Evolutionary conservation across 257 asterid genomes (phyloP), one percentile per base, ranked within the genome.

Genomic region (Ajuga chamaepitys): DNA sequence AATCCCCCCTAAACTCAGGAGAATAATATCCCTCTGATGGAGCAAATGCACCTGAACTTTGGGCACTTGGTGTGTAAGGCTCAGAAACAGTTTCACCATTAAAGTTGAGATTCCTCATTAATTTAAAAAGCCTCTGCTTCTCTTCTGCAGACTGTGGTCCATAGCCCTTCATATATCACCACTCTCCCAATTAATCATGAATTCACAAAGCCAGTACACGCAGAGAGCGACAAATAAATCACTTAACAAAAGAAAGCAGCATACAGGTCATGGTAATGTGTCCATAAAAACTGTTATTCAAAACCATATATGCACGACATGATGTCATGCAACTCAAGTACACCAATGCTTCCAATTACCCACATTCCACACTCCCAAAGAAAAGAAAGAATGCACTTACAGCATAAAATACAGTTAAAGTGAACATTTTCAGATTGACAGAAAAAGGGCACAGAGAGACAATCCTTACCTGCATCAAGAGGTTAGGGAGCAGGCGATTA

Each of bases 141-240:
- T 94, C 97, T 71, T 94, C 97, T 9, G 89, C 88, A 53, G 99
- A 90, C 69, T 94, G 99, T n/a, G 93, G 89, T 70, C 95, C 99
- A 62, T 88, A 86, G 47, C 96, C 95, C 96, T 87, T 77, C 86
- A 76, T 48, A 65, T 68, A 73, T 70, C 52, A 67, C 26, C 66
- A 71, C 32, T 71, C 37, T 67, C 26, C 58, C 56, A 73, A 53
- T 78, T 59, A 71, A 44, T 73, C 56, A 73, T 46, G 54, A 12
- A 58, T 32, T 60, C 63, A 71, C 63, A 60, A 45, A 10, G 12
- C 12, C 61, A 66, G 53, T 53, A 22, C 12, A 53, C 13, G 54
- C 16, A 57, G 25, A 22, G 41, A 42, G 56, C 42, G 35, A 55
- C 10, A 70, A 41, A 38, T 9, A 46, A 58, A 22, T 48, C 37